Evolutionary conservation across 495 filamentous ascomycete genomes (phyloP).

Genomic region (Schizothecium vesticola): DNA sequence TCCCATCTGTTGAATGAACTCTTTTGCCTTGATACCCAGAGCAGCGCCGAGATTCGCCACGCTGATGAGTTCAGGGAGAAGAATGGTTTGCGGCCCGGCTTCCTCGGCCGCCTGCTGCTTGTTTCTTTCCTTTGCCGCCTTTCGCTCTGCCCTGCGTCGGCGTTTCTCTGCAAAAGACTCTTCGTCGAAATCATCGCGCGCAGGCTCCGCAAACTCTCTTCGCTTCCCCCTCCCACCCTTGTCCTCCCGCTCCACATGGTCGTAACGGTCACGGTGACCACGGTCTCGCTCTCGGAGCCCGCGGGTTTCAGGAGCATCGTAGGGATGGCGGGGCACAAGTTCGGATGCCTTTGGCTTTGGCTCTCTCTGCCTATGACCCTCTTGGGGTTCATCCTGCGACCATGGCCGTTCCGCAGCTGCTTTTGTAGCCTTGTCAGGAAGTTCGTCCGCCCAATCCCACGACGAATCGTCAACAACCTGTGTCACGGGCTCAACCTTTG

Average conservation of each 20-base stretch:
- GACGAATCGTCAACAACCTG: not conserved
- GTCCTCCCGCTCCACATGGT: not conserved
- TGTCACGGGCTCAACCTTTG: not conserved
- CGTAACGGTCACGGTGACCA: not conserved
- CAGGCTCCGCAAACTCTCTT: slow-evolving; percentile 7
- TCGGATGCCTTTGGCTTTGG: not conserved
- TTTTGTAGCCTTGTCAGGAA: not conserved
- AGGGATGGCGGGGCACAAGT: not conserved
- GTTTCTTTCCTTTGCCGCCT: slow-evolving; percentile 27
- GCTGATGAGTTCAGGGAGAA: slow-evolving; percentile 86
- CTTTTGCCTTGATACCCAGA: slow-evolving; percentile 61
- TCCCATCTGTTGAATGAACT: slow-evolving; percentile 69
- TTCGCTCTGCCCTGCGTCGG: slow-evolving; percentile 32
- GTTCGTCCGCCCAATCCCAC: slow-evolving; percentile 16
- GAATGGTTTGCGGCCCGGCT: slow-evolving; percentile 46
- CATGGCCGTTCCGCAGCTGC: not conserved
- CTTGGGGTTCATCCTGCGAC: not conserved
- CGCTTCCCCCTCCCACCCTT: not conserved
- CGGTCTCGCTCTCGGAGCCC: not conserved
- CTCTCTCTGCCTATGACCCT: not conserved
- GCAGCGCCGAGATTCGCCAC: slow-evolving; percentile 77
- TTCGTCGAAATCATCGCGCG: slow-evolving; percentile 32
- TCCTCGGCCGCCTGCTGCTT: slow-evolving; percentile 26
- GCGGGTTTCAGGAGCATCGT: not conserved
- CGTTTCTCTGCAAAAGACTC: slow-evolving; percentile 29